Conservation (phyloP, 441 rosid genomes). For the Biscutella auriculata region DNA sequence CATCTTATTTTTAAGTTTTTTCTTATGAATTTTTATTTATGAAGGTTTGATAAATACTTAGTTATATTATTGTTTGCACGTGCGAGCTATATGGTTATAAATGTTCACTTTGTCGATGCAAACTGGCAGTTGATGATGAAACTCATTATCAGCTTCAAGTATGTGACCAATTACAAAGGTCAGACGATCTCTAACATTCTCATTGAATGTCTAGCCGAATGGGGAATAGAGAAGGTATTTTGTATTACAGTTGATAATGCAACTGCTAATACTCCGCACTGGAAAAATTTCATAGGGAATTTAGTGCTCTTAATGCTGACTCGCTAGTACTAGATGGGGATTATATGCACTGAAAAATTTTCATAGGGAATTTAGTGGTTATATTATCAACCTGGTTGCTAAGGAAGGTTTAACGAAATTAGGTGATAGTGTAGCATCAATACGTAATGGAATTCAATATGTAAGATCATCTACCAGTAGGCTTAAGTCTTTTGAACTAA, state of each 20-base stretch:
- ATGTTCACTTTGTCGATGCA: background rate
- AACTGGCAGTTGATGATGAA: background rate
- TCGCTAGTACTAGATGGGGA: too few relatives aligned
- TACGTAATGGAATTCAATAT: background rate
- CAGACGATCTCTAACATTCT: background rate
- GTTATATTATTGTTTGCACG: background rate
- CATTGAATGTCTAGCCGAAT: background rate
- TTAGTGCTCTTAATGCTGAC: too few relatives aligned
- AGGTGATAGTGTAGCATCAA: background rate
- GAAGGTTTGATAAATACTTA: slow-evolving; percentile 26
- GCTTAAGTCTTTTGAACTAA: background rate
- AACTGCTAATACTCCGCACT: background rate
- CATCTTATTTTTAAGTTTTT: too few relatives aligned
- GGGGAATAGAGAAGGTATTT: background rate
- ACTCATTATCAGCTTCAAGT: background rate
- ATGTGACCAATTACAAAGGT: background rate
- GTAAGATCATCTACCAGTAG: background rate
- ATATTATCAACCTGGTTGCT: background rate
- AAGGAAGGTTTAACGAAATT: background rate
- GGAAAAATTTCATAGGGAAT: background rate
- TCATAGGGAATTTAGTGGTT: too few relatives aligned
- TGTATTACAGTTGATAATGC: background rate
- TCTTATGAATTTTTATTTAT: background rate
- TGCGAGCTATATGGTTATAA: background rate
- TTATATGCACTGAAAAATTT: too few relatives aligned